These are phyloP conservation scores for Verticillium albo-atrum DNA, from an alignment of 2,329 filamentous ascomycete species.

Conservation along the genomic window DNA sequence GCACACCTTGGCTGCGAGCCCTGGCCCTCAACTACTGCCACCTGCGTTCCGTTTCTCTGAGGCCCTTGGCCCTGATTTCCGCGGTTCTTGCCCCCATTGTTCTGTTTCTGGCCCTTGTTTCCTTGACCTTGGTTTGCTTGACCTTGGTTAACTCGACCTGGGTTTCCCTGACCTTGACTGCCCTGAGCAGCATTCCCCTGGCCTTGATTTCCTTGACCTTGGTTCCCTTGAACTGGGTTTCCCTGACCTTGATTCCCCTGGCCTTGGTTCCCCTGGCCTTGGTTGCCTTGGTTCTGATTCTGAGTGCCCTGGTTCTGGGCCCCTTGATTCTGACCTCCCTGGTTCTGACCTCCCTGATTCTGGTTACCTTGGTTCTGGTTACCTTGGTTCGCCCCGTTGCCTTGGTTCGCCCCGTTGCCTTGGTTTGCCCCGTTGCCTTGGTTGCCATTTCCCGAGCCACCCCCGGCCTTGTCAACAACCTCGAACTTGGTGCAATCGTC, in stretches of 20 bases:
- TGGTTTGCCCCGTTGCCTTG: neutral
- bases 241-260: neutral
- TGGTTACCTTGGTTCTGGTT: neutral
- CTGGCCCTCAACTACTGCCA: neutral
- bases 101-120: neutral
- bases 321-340: neutral
- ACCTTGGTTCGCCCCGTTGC: neutral
- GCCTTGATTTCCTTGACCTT: neutral
- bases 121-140: neutral
- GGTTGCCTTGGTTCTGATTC: neutral
- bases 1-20: neutral
- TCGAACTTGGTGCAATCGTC: constrained; percentile 49
- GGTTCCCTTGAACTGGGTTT: neutral
- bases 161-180: neutral
- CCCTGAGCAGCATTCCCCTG: neutral
- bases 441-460: neutral
- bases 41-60: neutral
- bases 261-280: neutral
- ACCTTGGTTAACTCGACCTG: neutral
- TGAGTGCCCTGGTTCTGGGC: neutral
- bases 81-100: neutral
- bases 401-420: neutral
- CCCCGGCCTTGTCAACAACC: constrained; percentile 18
- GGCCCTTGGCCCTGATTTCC: neutral
- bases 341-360: neutral